Conservation (phyloP, 352 stramenopile species). For the Phytophthora hibernalis region DNA sequence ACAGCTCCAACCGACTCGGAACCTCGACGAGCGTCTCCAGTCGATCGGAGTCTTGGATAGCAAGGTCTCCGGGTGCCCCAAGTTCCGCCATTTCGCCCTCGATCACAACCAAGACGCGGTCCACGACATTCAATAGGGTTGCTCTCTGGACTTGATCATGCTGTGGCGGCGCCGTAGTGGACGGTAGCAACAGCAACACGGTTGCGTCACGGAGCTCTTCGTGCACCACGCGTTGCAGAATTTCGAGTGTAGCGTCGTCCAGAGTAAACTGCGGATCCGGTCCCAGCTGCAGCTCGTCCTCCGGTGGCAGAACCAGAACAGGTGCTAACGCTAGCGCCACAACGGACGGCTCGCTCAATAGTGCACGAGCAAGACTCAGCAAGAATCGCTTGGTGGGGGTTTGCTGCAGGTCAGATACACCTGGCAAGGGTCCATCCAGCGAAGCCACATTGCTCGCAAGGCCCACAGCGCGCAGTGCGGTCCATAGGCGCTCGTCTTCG, state of each 20-base stretch:
- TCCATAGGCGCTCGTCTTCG: conserved; percentile 45
- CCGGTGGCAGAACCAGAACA: conserved; percentile 29
- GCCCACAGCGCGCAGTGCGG: conserved; percentile 55
- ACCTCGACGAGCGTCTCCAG: conserved; percentile 43
- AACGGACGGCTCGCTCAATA: conserved; percentile 90
- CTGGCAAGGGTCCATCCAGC: conserved; percentile 63
- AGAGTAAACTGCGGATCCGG: conserved; percentile 23
- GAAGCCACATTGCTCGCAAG: conserved; percentile 71
- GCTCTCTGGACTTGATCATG: conserved; percentile 33
- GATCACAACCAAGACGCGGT: conserved; percentile 97
- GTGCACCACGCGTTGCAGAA: conserved; percentile 84
- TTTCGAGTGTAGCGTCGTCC: conserved; percentile 75
- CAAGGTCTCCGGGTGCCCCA: conserved; percentile 76
- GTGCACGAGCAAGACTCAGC: conserved; percentile 95
- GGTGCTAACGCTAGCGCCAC: conserved; percentile 78
- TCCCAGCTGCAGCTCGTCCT: conserved; percentile 23
- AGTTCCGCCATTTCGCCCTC: conserved; percentile 90
- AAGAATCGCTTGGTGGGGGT: conserved; percentile 95
- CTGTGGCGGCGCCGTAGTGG: conserved; percentile 43
- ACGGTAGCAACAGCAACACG: conserved; percentile 97
- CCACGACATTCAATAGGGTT: conserved; percentile 93
- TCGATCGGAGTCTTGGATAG: conserved; percentile 38
- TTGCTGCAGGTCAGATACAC: conserved; percentile 88
- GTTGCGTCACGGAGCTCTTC: conserved; percentile 93
- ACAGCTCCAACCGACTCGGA: conserved; percentile 27